A percentile compares a stretch with the other conserved stretches of the same genome.
phyloP scores from a whole-genome alignment of 208 protist genomes.

The Acanthamoeba comandoni region DNA sequence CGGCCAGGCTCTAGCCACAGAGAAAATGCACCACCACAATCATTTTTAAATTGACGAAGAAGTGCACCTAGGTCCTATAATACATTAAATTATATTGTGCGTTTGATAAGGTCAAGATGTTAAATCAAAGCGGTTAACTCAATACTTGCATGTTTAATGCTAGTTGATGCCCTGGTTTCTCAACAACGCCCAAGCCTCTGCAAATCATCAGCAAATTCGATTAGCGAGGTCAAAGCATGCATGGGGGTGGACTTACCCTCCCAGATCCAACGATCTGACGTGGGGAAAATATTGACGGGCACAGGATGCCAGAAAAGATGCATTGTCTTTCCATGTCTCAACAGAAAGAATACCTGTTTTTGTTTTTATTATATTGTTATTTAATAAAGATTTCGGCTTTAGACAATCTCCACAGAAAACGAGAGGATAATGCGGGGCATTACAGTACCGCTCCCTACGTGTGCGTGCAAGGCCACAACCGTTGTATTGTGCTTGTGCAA shows the following conservation, averaged over 20 bases:
- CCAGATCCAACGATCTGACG: constrained; percentile 37
- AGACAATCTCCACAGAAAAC: not conserved
- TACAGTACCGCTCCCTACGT: constrained; percentile 57
- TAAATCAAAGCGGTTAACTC: no score
- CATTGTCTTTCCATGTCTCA: constrained; percentile 58
- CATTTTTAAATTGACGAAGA: no score
- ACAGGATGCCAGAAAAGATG: constrained; percentile 1
- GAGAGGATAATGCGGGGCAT: not conserved
- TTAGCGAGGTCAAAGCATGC: not conserved
- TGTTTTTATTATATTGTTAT: no score
- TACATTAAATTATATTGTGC: no score
- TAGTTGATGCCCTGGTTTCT: constrained; percentile 24
- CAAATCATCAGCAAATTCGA: not conserved
- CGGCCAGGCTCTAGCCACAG: constrained; percentile 70
- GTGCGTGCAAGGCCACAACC: constrained; percentile 43
- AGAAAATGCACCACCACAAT: not conserved
- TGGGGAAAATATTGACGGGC: constrained; percentile 45
- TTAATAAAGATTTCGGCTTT: not conserved
- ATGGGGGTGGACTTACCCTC: constrained; percentile 7
- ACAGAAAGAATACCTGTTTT: constrained; percentile 41
- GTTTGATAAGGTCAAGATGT: not conserved
- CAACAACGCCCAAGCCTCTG: constrained; percentile 41
- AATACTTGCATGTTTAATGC: constrained; percentile 42
- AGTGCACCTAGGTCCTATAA: no score
- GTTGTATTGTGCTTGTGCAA: not conserved